Conservation (phyloP, 78 protist genomes). For the Dictyostelium discoideum region dicty_2.7 NC_007088.5:4462001-4462500, state of each 20-base stretch:
- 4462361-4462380: not conserved
- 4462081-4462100: conserved; percentile 35
- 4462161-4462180: not conserved
- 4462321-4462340: not conserved
- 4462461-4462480: not conserved
- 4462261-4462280: not conserved
- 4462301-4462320: not conserved
- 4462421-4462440: not conserved
- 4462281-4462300: not conserved
- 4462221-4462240: not conserved
- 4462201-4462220: not conserved
- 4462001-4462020: not conserved
- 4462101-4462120: not conserved
- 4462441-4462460: no score
- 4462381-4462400: not conserved
- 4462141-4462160: not conserved
- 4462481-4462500: not conserved
- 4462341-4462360: not conserved
- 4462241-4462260: not conserved
- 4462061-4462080: conserved; percentile 46
- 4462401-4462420: not conserved
- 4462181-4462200: not conserved
- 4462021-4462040: not conserved
- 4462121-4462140: not conserved
- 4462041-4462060: not conserved